Conservation (phyloP, 2,329 filamentous ascomycete genomes). For the Hypoxylon sp. region DNA sequence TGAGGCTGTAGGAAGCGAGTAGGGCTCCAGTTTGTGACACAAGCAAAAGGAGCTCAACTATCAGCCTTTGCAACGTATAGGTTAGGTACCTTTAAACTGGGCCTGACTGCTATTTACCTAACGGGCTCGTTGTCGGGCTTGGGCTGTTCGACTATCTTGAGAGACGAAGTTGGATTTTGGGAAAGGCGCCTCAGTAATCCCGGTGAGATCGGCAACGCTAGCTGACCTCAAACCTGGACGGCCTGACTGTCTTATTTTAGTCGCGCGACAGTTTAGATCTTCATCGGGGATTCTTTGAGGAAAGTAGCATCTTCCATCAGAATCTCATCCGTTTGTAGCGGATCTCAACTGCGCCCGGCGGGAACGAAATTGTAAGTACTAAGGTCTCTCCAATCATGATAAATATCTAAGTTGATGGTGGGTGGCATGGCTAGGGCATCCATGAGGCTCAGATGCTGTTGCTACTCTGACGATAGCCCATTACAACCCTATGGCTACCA, state of each 20-base stretch:
- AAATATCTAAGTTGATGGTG: constrained; percentile 7
- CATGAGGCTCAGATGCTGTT: constrained; percentile 40
- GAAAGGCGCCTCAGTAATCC: constrained; percentile 21
- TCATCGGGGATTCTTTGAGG: constrained; percentile 9
- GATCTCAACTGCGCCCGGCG: constrained; percentile 30
- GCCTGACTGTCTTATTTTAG: constrained; percentile 11
- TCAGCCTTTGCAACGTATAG: constrained; percentile 7
- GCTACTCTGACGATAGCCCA: constrained; percentile 27
- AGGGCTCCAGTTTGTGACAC: constrained; percentile 12
- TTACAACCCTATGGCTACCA: constrained; percentile 29
- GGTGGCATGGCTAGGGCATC: constrained; percentile 20
- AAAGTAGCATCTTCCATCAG: constrained; percentile 15
- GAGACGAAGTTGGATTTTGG: constrained; percentile 12
- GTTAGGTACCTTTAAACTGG: not conserved
- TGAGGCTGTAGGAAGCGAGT: constrained; percentile 17
- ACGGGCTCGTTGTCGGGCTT: constrained; percentile 6
- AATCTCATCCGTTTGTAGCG: constrained; percentile 15
- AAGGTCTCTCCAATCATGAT: constrained; percentile 23
- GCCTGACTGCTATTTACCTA: too few relatives aligned
- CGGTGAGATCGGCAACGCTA: constrained; percentile 36
- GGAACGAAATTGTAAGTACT: constrained; percentile 24
- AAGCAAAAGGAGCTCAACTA: constrained; percentile 5
- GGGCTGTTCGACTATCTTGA: not conserved
- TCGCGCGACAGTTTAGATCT: constrained; percentile 18
- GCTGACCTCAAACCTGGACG: constrained; percentile 27